phyloP scores from a whole-genome alignment of 2,329 filamentous ascomycete genomes.

The Exophiala dermatitidis region DNA sequence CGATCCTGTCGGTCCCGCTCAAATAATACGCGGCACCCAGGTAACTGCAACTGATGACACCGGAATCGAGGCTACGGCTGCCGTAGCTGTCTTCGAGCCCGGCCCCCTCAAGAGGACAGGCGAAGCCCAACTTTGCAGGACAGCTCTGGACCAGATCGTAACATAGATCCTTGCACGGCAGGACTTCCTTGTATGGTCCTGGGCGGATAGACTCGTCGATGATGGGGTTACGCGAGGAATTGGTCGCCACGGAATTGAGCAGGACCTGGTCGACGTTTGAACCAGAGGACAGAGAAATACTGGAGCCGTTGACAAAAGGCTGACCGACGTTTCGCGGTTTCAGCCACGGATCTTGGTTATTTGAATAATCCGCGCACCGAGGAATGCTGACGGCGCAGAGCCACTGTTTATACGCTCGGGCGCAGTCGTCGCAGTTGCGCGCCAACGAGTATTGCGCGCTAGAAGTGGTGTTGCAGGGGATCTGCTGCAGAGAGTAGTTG shows the following conservation, averaged over 20 bases:
- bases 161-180: constrained; percentile 84
- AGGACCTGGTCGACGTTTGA: constrained; percentile 16
- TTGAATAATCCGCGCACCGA: constrained; percentile 77
- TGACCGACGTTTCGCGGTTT: constrained; percentile 65
- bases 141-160: constrained; percentile 80
- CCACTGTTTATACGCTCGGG: constrained; percentile 80
- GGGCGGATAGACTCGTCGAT: constrained; percentile 69
- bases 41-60: constrained; percentile 52
- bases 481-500: constrained; percentile 69
- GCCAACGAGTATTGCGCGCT: constrained; percentile 76
- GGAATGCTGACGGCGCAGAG: constrained; percentile 90
- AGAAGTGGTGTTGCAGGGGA: constrained; percentile 70
- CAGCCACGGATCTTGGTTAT: constrained; percentile 45
- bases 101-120: constrained; percentile 55
- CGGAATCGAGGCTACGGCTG: constrained; percentile 30
- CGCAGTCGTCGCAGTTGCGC: constrained; percentile 68
- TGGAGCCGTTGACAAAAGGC: constrained; percentile 62
- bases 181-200: constrained; percentile 86
- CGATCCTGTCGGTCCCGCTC: constrained; percentile 29
- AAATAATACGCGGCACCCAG: constrained; percentile 52
- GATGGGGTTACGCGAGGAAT: constrained; percentile 58
- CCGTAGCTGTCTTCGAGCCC: constrained; percentile 49
- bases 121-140: constrained; percentile 66
- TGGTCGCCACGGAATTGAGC: constrained; percentile 37
- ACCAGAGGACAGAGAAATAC: constrained; percentile 32